These are phyloP conservation scores for Clathrus columnatus DNA, from an alignment of 768 basidiomycete species.

Conservation along the genomic window DNA sequence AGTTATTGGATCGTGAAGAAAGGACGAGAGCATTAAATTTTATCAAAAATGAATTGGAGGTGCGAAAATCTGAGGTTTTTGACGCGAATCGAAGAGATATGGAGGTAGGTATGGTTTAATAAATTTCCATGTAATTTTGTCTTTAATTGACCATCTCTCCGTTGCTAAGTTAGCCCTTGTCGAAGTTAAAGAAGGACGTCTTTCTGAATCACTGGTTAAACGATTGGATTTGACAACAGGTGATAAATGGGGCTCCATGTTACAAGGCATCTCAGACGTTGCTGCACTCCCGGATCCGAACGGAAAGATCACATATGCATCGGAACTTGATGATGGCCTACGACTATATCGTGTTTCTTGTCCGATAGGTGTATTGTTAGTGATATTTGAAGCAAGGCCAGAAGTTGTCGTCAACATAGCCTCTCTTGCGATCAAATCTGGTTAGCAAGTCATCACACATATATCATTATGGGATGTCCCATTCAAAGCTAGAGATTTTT, in stretches of 20 bases:
- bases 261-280: conserved; percentile 84
- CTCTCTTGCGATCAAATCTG: conserved; percentile 91
- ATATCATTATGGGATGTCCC: conserved; percentile 1
- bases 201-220: conserved; percentile 77
- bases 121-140: neutral
- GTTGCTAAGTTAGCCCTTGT: conserved; percentile 54
- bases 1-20: conserved; percentile 61
- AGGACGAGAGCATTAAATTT: conserved; percentile 63
- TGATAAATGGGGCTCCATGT: conserved; percentile 93
- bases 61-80: conserved; percentile 59
- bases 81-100: conserved; percentile 77
- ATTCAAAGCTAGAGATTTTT: conserved; percentile 1
- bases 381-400: conserved; percentile 95
- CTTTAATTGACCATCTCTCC: neutral
- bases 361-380: conserved; percentile 90
- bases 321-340: conserved; percentile 76
- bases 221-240: conserved; percentile 70
- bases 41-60: conserved; percentile 59
- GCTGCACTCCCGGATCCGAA: conserved; percentile 80
- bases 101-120: conserved; percentile 37
- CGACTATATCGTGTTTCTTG: conserved; percentile 92
- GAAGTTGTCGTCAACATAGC: conserved; percentile 98
- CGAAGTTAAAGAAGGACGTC: conserved; percentile 75
- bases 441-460: conserved; percentile 34
- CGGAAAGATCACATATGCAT: conserved; percentile 79